Evolutionary conservation across 2,329 filamentous ascomycete species (phyloP), one percentile per base, ranked within the genome.

Genomic region (Apiospora aurea): DNA sequence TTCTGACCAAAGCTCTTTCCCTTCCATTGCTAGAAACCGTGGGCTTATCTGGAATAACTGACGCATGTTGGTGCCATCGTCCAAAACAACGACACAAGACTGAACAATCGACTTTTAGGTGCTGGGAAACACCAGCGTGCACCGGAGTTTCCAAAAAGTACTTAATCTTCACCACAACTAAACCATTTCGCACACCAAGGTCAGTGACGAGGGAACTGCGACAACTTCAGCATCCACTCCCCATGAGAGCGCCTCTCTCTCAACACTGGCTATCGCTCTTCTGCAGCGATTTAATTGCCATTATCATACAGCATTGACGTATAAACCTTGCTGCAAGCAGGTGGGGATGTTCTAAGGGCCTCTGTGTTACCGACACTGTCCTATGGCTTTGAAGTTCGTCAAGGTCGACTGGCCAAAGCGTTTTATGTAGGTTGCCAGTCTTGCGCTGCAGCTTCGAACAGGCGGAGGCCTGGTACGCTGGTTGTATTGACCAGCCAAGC

Each of bases 361-460:
- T 64, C 57, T 64, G 34, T 64, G 57, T n/a, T 64, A 64, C 57
- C 29, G 57, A 38, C 57, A 38, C 57, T 64, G 34, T 64, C 57
- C 57, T 64, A 41, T 64, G 29, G 29, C 29, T 38, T 29, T 61
- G 29, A 38, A n/a, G 16, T 21, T 61, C 53, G 53, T 61, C 29
- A 11, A 61, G 53, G 18, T 61, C 29, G 29, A 61, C 29, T 61
- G 53, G 53, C 53, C 29, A 61, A n/a, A 38, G 53, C 29, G 18
- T 61, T 61, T 61, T 38, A 38, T 38, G 53, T n/a, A 61, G 29
- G 29, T n/a, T 4, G 43, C 67, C 67, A 68, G 24, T 34, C 24
- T 34, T 38, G 67, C 16, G 14, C 67, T n/a, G 67, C 24, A 11
- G 43, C 24, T 49, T 68, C 43, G 26, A 69, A 49, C 44, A 49